Conservation (phyloP, 306 rosid genomes). For the Acacia melanoxylon region DNA sequence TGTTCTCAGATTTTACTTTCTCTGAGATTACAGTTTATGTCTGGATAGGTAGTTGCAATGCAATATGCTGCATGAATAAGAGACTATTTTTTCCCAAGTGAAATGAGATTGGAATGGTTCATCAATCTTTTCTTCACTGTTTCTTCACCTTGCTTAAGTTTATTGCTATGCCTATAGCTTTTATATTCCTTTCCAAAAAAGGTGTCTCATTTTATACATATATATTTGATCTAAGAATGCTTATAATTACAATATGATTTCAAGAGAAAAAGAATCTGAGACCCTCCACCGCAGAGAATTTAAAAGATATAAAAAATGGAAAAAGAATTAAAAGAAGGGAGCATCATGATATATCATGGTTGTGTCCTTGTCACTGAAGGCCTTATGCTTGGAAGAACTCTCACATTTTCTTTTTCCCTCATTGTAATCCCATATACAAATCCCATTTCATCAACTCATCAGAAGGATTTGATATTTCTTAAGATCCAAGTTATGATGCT, state of each 20-base stretch:
- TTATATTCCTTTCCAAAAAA: conserved; percentile 23
- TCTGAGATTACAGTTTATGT: conserved; percentile 10
- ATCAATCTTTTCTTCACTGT: conserved; percentile 10
- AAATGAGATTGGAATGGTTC: conserved; percentile 19
- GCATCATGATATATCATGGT: conserved; percentile 40
- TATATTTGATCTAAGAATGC: conserved; percentile 30
- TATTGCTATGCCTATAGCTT: conserved; percentile 28
- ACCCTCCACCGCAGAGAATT: conserved; percentile 47
- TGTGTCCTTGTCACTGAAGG: conserved; percentile 33
- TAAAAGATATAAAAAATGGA: conserved; percentile 6
- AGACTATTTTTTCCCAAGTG: background rate
- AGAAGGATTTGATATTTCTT: conserved; percentile 22
- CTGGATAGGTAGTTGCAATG: conserved; percentile 9
- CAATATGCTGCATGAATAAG: conserved; percentile 16
- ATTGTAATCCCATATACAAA: conserved; percentile 27
- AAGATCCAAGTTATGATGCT: conserved; percentile 53
- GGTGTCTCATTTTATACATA: conserved; percentile 27
- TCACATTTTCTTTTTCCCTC: conserved; percentile 43
- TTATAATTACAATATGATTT: conserved; percentile 47
- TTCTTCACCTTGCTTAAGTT: conserved; percentile 22
- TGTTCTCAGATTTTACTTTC: conserved; percentile 25
- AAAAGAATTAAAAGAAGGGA: conserved; percentile 22
- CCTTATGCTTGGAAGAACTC: conserved; percentile 53
- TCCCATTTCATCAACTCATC: conserved; percentile 44
- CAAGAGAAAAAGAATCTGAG: conserved; percentile 47